Evolutionary conservation across 352 stramenopile genomes (phyloP).

Genomic region (Globisporangium cylindrosporum): DNA sequence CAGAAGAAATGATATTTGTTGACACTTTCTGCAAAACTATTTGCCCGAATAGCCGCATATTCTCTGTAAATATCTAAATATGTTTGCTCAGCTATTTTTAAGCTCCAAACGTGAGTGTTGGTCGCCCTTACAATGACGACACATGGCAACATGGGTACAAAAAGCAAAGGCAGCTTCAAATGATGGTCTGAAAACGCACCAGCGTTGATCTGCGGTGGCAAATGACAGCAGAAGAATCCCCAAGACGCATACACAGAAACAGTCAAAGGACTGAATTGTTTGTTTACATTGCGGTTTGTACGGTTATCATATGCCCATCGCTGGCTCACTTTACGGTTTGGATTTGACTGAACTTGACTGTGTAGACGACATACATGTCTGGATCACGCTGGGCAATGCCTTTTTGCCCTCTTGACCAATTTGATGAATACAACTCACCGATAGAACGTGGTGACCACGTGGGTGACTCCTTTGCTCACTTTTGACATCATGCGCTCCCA

Average conservation of each 20-base stretch:
- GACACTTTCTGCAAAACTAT: too few species aligned
- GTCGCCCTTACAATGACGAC: background rate
- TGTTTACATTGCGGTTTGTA: too few species aligned
- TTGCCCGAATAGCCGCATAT: too few species aligned
- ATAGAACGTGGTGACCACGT: conserved; percentile 5
- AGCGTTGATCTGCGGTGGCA: background rate
- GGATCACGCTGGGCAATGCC: background rate
- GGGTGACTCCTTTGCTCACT: background rate
- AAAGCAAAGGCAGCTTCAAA: background rate
- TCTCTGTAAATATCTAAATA: too few species aligned
- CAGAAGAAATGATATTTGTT: background rate
- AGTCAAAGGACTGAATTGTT: too few species aligned
- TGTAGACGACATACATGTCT: background rate
- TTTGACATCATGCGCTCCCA: conserved; percentile 10
- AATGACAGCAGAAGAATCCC: background rate
- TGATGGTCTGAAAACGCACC: background rate
- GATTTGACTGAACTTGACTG: background rate
- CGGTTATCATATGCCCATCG: too few species aligned
- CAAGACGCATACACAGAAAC: too few species aligned
- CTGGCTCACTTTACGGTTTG: background rate
- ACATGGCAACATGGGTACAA: background rate
- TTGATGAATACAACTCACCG: background rate
- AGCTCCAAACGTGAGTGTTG: background rate
- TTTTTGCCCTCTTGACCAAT: background rate
- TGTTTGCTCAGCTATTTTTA: background rate